Evolutionary conservation across 768 basidiomycete genomes (phyloP).

Genomic region (Dendrothele bispora): DNA sequence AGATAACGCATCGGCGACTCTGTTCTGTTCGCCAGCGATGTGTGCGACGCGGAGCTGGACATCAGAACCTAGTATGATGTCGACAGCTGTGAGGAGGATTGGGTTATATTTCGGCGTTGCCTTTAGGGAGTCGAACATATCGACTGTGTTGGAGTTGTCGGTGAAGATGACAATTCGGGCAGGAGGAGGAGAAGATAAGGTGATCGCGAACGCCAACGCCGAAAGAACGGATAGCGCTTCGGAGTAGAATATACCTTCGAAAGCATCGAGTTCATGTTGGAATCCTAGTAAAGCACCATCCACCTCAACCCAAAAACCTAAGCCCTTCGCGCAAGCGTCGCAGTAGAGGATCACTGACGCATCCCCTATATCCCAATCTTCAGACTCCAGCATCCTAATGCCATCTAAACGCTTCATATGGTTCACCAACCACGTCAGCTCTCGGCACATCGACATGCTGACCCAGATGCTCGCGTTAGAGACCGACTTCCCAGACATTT

Average conservation of each 20-base stretch:
- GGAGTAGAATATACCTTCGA: constrained; percentile 29
- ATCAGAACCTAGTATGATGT: constrained; percentile 11
- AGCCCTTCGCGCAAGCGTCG: constrained; percentile 1
- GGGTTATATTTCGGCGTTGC: constrained; percentile 21
- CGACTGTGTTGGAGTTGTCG: constrained; percentile 28
- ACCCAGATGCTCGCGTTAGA: constrained; percentile 11
- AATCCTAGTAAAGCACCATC: no score
- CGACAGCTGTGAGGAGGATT: constrained; percentile 21
- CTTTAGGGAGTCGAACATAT: constrained; percentile 25
- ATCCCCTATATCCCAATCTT: constrained; percentile 16
- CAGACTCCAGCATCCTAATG: constrained; percentile 13
- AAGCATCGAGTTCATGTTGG: no score
- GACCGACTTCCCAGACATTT: constrained; percentile 20
- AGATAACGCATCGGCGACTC: constrained; percentile 27
- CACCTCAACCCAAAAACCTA: constrained; percentile 11
- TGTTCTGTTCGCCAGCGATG: constrained; percentile 19
- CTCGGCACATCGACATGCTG: constrained; percentile 12
- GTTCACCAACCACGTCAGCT: constrained; percentile 19
- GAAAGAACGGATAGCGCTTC: constrained; percentile 24
- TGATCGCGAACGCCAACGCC: constrained; percentile 8
- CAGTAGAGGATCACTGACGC: constrained; percentile 6
- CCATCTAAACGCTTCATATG: constrained; percentile 11
- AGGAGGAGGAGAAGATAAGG: background rate
- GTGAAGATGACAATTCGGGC: constrained; percentile 20
- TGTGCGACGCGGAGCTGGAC: constrained; percentile 22